Evolutionary conservation across 441 rosid species (phyloP).

Genomic region (Daphne laureola): DNA sequence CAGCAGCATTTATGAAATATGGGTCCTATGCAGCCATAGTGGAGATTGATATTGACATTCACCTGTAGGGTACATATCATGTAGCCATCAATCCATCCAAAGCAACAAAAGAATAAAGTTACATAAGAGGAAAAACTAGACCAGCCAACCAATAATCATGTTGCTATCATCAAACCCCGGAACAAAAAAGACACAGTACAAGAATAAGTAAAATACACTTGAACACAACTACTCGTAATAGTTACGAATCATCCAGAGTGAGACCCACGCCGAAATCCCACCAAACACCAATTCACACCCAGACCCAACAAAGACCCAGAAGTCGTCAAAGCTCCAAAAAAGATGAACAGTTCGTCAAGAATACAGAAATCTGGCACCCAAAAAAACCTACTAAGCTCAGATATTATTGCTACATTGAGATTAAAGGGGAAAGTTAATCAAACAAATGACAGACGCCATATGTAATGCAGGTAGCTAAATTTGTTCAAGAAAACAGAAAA

Average conservation of each 20-base stretch:
- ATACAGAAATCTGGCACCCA: neutral
- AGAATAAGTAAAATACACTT: neutral
- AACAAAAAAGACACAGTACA: neutral
- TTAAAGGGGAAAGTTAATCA: neutral
- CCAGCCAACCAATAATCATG: slow-evolving; percentile 14
- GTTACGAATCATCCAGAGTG: neutral
- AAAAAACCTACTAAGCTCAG: slow-evolving; percentile 4
- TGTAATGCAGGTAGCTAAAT: neutral
- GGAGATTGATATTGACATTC: slow-evolving; percentile 14
- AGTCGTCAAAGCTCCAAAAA: neutral
- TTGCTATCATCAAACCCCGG: slow-evolving; percentile 4
- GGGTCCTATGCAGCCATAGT: slow-evolving; percentile 10
- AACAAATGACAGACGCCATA: neutral
- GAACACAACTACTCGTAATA: neutral
- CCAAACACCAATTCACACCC: too few species aligned
- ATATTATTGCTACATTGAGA: neutral
- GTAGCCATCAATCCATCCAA: too few species aligned
- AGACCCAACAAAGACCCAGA: neutral
- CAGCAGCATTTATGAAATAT: slow-evolving; percentile 21
- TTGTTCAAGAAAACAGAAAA: neutral
- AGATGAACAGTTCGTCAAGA: neutral
- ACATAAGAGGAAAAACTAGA: slow-evolving; percentile 15
- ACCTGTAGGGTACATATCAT: slow-evolving; percentile 4
- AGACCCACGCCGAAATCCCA: too few species aligned
- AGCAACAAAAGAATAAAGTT: too few species aligned